phyloP scores from a whole-genome alignment of 2,329 filamentous ascomycete species.

The Exophiala xenobiotica region DNA sequence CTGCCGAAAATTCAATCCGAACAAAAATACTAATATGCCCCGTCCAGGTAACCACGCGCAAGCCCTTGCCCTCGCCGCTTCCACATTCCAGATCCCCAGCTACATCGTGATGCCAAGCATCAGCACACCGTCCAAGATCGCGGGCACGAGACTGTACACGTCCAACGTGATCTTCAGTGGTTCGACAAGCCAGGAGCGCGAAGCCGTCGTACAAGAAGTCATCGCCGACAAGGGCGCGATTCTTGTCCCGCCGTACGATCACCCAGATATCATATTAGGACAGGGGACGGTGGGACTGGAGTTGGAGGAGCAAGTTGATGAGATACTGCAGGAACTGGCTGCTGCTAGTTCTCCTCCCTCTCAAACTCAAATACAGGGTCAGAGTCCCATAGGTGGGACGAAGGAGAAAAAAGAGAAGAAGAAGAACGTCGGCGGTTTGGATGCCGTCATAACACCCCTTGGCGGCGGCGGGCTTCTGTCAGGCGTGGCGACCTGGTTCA shows the following conservation, averaged over 20 bases:
- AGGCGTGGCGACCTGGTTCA: constrained; percentile 71
- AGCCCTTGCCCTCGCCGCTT: constrained; percentile 82
- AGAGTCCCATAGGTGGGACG: too few species aligned
- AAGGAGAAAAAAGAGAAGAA: too few species aligned
- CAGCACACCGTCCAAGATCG: constrained; percentile 80
- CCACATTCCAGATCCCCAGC: constrained; percentile 69
- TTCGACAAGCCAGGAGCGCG: constrained; percentile 74
- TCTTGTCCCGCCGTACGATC: constrained; percentile 86
- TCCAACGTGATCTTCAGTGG: constrained; percentile 79
- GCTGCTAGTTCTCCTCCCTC: too few species aligned
- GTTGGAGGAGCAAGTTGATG: constrained; percentile 69
- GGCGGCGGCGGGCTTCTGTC: constrained; percentile 87
- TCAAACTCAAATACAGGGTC: too few species aligned
- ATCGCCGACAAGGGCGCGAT: constrained; percentile 70
- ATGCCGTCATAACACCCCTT: constrained; percentile 77
- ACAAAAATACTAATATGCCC: too few species aligned
- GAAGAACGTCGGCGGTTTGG: constrained; percentile 40
- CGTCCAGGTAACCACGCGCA: constrained; percentile 84
- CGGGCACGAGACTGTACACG: constrained; percentile 75
- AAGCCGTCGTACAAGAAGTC: constrained; percentile 70
- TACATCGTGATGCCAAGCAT: constrained; percentile 93
- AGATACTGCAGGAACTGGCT: constrained; percentile 52
- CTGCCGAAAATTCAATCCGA: too few species aligned
- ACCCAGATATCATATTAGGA: constrained; percentile 86
- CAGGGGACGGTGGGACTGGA: constrained; percentile 90